Conservation (phyloP, 2,329 filamentous ascomycete species). For the Neopestalotiopsis rosae region DNA sequence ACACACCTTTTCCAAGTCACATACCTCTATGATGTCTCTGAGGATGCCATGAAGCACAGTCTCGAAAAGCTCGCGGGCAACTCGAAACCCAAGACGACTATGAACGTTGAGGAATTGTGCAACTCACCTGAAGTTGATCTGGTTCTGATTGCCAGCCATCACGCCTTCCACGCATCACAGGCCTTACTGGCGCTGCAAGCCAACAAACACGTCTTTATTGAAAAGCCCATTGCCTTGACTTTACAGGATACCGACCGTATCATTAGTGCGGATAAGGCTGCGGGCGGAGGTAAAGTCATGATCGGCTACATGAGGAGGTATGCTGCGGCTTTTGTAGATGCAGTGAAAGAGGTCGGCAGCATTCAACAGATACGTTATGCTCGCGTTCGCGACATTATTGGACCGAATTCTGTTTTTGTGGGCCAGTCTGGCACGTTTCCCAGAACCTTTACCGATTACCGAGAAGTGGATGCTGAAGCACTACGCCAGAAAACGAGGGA, state of each 20-base stretch:
- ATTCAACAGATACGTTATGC: neutral
- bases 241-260: neutral
- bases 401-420: neutral
- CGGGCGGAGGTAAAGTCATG: neutral
- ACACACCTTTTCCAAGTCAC: neutral
- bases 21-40: neutral
- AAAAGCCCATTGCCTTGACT: neutral
- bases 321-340: neutral
- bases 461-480: neutral
- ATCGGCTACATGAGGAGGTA: slow-evolving; percentile 2
- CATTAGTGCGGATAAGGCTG: neutral
- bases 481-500: neutral
- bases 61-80: neutral
- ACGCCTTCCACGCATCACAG: neutral
- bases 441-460: neutral
- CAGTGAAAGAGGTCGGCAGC: neutral
- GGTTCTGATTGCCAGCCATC: neutral
- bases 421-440: neutral
- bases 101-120: neutral
- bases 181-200: neutral
- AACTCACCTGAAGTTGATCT: neutral
- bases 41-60: neutral
- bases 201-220: neutral
- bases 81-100: neutral
- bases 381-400: neutral